phyloP scores from a whole-genome alignment of 2,329 filamentous ascomycete species.

The Xylariaceae sp. region DNA sequence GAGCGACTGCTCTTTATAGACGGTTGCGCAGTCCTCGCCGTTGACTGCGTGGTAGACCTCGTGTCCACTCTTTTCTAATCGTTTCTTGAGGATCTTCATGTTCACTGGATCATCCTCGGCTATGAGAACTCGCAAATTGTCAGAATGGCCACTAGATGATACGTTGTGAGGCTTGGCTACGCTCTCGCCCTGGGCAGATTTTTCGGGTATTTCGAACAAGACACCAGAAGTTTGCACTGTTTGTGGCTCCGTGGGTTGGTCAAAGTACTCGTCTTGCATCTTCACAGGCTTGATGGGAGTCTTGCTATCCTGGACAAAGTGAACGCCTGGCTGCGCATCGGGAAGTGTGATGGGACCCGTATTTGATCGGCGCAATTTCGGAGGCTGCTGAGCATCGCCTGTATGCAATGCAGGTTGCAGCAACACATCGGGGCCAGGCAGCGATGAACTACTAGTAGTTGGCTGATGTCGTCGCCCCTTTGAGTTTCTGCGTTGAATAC shows the following conservation, averaged over 20 bases:
- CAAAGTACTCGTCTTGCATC: slow-evolving; percentile 53
- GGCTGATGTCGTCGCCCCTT: slow-evolving; percentile 21
- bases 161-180: slow-evolving; percentile 6
- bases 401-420: background rate
- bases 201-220: slow-evolving; percentile 47
- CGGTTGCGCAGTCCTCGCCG: slow-evolving; percentile 80
- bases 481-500: slow-evolving; percentile 29
- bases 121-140: slow-evolving; percentile 69
- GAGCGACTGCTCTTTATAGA: slow-evolving; percentile 67
- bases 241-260: slow-evolving; percentile 42
- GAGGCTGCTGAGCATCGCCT: slow-evolving; percentile 1
- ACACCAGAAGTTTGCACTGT: slow-evolving; percentile 43
- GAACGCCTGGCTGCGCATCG: slow-evolving; percentile 43
- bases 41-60: slow-evolving; percentile 76
- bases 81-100: slow-evolving; percentile 78
- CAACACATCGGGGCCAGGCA: slow-evolving; percentile 8
- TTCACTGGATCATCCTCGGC: slow-evolving; percentile 92
- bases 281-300: slow-evolving; percentile 55
- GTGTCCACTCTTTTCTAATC: slow-evolving; percentile 78
- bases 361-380: slow-evolving; percentile 11
- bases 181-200: slow-evolving; percentile 6
- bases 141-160: background rate
- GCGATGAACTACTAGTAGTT: slow-evolving; percentile 21
- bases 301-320: slow-evolving; percentile 51
- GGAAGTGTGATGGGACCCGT: slow-evolving; percentile 4